Evolutionary conservation across 2,329 filamentous ascomycete species (phyloP), one percentile per base, ranked within the genome.

Genomic region (Dothideomycetes sp.): DNA sequence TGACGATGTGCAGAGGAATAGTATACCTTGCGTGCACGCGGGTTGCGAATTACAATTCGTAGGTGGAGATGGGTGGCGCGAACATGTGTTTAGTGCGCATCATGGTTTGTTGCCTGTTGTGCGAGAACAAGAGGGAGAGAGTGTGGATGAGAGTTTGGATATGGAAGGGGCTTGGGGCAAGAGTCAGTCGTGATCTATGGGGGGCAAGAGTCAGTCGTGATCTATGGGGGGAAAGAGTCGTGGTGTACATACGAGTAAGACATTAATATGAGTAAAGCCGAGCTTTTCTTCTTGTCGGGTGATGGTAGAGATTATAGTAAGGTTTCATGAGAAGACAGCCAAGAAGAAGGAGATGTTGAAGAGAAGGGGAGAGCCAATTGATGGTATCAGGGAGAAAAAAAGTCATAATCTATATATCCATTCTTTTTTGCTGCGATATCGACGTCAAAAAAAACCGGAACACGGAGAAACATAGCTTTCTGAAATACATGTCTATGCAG

Each of bases 51-150:
- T 34, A n/a, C 33, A 40, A 17, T 55, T 54, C 24, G 31, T 29
- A n/a, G 41, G 45, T 17, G 46, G 44, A 22, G 37, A 46, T 20
- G 45, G 51, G 11, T 57, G 54, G 53, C 37, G 41, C 6, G 31
- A 46, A 6, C 52, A 56, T 38, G 50, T 57, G 32, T 33, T 48
- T 5, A 33, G 17, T 10, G 43, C 48, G 11, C 53, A 57, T 44
- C 53, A 57, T 35, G 47, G 53, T 18, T 40, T 55, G 27, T 39
- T 53, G 5, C 41, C 22, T 15, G 24, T 4, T 27, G 7, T 17
- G 7, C 32, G n/a, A n/a, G n/a, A n/a, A n/a, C n/a, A n/a, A n/a
- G n/a, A n/a, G n/a, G n/a, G n/a, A n/a, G n/a, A 28, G 24, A 29
- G 13, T 10, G 20, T 19, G 3, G 27, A 10, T 3, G 29, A 25